Conservation (phyloP, 1,139 yeast genomes). For the Suhomyces atakaporum region DNA sequence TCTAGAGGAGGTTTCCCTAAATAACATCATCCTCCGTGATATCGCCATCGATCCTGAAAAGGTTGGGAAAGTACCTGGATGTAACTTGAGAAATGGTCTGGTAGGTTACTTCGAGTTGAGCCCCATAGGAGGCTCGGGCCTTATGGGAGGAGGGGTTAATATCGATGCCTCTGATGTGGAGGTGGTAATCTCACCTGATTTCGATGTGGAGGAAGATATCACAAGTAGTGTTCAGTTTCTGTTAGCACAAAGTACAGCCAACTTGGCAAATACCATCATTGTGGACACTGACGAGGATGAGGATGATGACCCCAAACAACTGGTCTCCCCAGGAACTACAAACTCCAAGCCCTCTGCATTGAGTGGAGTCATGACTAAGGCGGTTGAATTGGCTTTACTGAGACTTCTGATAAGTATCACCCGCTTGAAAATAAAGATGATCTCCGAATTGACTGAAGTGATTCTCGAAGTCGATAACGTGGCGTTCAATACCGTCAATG, state of each 20-base stretch:
- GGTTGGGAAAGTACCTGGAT: conserved; percentile 64
- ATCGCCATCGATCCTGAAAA: conserved; percentile 74
- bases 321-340: conserved; percentile 12
- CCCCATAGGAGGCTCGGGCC: conserved; percentile 32
- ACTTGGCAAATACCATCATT: conserved; percentile 63
- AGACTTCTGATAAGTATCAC: conserved; percentile 53
- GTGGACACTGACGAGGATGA: conserved; percentile 20
- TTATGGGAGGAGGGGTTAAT: conserved; percentile 60
- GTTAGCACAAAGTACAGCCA: conserved; percentile 66
- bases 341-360: conserved; percentile 37
- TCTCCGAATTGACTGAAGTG: conserved; percentile 52
- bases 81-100: conserved; percentile 63
- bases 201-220: conserved; percentile 33
- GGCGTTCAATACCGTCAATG: conserved; percentile 46
- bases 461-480: conserved; percentile 45
- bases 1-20: conserved; percentile 69
- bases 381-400: conserved; percentile 71
- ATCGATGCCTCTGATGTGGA: conserved; percentile 59
- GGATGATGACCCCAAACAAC: conserved; percentile 11
- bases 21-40: conserved; percentile 56
- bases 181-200: conserved; percentile 54
- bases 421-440: conserved; percentile 47
- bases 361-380: conserved; percentile 59
- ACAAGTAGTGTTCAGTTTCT: conserved; percentile 39
- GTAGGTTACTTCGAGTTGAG: conserved; percentile 52